Percentiles rank a stretch among this genome's conserved stretches.
Evolutionary conservation across 75 land plant genomes (phyloP).

Genomic region (Pinus albicaulis): DNA sequence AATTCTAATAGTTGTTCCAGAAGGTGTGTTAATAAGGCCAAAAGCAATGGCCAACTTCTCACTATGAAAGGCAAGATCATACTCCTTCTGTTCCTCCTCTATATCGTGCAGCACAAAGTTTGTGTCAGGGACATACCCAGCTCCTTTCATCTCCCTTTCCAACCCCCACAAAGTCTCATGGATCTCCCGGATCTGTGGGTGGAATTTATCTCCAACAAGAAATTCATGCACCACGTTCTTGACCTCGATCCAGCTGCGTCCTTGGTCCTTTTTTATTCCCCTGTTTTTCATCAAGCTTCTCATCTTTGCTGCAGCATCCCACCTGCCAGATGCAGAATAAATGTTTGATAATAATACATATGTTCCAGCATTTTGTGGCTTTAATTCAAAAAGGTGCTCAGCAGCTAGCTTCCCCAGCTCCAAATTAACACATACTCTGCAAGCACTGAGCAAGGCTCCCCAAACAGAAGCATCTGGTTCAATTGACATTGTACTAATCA

Average conservation of each 20-base stretch:
- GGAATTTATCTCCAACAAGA: constrained; percentile 35
- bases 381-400: constrained; percentile 26
- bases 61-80: too few species aligned
- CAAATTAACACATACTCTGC: constrained; percentile 31
- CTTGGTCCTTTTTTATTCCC: constrained; percentile 54
- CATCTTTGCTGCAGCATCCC: constrained; percentile 47
- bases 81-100: too few species aligned
- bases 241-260: constrained; percentile 52
- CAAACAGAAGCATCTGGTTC: constrained; percentile 55
- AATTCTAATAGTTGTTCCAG: too few species aligned
- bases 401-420: constrained; percentile 39
- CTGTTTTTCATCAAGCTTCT: constrained; percentile 42
- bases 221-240: constrained; percentile 49
- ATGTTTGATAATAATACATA: constrained; percentile 65
- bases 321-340: constrained; percentile 46
- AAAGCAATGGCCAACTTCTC: too few species aligned
- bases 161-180: too few species aligned
- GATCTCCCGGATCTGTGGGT: too few species aligned
- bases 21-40: too few species aligned
- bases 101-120: too few species aligned
- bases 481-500: constrained; percentile 38
- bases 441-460: constrained; percentile 48
- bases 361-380: constrained; percentile 51
- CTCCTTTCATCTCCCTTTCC: too few species aligned
- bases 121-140: too few species aligned